Evolutionary conservation across 2,329 filamentous ascomycete genomes (phyloP), one percentile per base, ranked within the genome.

Genomic region (Dothideomycetes sp.): DNA sequence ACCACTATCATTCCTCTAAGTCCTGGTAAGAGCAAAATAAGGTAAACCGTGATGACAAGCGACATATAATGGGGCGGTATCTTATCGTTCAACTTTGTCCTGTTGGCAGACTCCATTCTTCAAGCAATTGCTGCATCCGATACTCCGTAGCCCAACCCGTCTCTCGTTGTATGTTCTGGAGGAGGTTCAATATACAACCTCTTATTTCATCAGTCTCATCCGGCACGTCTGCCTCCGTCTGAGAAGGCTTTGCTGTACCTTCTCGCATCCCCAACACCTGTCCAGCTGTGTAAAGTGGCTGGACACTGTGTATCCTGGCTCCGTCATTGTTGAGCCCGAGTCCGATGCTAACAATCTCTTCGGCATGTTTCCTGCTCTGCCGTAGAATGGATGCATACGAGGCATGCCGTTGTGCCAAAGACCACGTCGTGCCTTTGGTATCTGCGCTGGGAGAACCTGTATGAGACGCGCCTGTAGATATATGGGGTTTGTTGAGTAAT

Each of bases 111-210:
- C 42, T 50, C 66, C 67, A 73, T 44, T 70, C 62, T 46, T 66
- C 62, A 18, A 67, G 46, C 46, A 80, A 55, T 47, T 76, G 69
- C 46, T 69, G 61, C 18, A 75, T 69, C 25, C 76, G 67, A 55
- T 80, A 78, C 49, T 76, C 67, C 33, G 77, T 80, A 3, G 75
- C 71, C 73, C 75, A 80, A 2, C 76, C 77, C 28, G 76, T 66
- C 50, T 82, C 78, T n/a, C 58, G 60, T 55, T 82, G 76, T 19
- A 82, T 71, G 9, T 69, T 73, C 18, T 67, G 62, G 15, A 82
- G 57, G 25, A 81, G 53, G 10, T 68, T 63, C 25, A 81, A 50
- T 8, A 80, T 67, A 2, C 72, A 64, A 24, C 67, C 59, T 12
- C 75, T 70, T 56, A 79, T 76, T 9, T 60, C 61, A 19, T 52